Evolutionary conservation across 2,329 filamentous ascomycete species (phyloP).

Genomic region (Ophiostoma australiae): DNA sequence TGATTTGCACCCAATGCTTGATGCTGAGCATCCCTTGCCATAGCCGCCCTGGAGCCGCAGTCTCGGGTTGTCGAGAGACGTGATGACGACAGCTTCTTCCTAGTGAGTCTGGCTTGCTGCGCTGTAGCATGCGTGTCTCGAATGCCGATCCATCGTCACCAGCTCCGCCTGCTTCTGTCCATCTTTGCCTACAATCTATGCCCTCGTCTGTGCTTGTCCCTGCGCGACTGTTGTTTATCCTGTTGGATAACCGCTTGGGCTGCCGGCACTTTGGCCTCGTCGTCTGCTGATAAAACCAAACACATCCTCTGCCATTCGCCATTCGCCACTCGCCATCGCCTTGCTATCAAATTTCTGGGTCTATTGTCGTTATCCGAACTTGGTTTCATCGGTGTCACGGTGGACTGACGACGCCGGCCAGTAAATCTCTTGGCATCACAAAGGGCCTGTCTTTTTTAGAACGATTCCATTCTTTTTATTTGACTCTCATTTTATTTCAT

Average conservation of each 20-base stretch:
- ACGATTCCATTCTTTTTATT: background rate
- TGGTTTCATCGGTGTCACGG: conserved; percentile 15
- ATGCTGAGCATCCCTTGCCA: background rate
- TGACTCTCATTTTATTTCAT: background rate
- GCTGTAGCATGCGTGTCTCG: background rate
- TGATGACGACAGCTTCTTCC: background rate
- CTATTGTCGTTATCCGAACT: background rate
- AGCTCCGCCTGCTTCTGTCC: background rate
- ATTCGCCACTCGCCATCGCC: background rate
- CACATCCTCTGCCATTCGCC: background rate
- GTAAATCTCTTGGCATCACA: background rate
- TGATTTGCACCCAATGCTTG: background rate
- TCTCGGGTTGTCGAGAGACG: background rate
- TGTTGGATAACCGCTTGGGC: background rate
- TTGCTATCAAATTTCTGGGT: background rate
- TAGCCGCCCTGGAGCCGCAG: background rate
- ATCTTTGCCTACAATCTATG: background rate
- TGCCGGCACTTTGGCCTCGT: background rate
- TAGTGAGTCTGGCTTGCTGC: background rate
- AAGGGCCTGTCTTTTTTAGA: background rate
- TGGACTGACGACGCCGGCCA: conserved; percentile 3
- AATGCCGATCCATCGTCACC: background rate
- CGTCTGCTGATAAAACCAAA: background rate
- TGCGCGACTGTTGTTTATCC: background rate
- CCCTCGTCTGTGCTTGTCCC: background rate